phyloP scores from a whole-genome alignment of 805 yeast genomes.

The Blastobotrys muscicola region DNA sequence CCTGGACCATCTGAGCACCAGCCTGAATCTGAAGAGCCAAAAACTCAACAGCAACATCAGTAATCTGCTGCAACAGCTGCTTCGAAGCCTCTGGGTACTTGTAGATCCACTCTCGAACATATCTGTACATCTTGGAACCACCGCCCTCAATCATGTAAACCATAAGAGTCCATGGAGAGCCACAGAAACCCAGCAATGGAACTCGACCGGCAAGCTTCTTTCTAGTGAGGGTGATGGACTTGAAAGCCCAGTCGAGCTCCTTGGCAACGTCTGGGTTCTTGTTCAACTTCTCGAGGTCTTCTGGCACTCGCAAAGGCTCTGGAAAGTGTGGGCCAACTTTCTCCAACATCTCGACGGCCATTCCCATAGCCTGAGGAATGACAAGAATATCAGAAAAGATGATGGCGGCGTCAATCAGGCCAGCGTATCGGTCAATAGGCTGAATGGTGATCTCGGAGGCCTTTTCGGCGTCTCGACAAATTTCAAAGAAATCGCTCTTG shows the following conservation, averaged over 20 bases:
- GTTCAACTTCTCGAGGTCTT: slow-evolving; percentile 44
- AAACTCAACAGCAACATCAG: slow-evolving; percentile 86
- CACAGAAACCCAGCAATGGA: slow-evolving; percentile 90
- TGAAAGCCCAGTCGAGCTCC: slow-evolving; percentile 89
- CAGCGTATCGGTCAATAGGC: slow-evolving; percentile 83
- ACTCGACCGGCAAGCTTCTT: slow-evolving; percentile 78
- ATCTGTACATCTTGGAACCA: slow-evolving; percentile 84
- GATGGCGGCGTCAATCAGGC: slow-evolving; percentile 91
- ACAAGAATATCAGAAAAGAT: slow-evolving; percentile 93
- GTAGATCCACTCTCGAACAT: slow-evolving; percentile 87
- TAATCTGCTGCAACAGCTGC: slow-evolving; percentile 59
- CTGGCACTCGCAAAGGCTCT: slow-evolving; percentile 69
- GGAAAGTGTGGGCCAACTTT: slow-evolving; percentile 93
- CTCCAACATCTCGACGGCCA: slow-evolving; percentile 87
- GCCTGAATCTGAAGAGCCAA: slow-evolving; percentile 91
- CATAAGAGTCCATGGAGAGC: slow-evolving; percentile 96
- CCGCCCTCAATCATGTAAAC: slow-evolving; percentile 98
- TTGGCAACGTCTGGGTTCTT: slow-evolving; percentile 58
- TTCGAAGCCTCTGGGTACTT: slow-evolving; percentile 66
- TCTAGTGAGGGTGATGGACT: slow-evolving; percentile 88
- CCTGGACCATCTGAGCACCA: slow-evolving; percentile 96
- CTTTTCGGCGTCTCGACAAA: slow-evolving; percentile 90
- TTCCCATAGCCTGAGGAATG: slow-evolving; percentile 97
- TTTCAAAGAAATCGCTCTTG: slow-evolving; percentile 79
- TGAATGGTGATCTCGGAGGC: slow-evolving; percentile 94